Base-by-base conservation (phyloP, 345 rosid genomes). In the Hirschfeldia incana region DNA sequence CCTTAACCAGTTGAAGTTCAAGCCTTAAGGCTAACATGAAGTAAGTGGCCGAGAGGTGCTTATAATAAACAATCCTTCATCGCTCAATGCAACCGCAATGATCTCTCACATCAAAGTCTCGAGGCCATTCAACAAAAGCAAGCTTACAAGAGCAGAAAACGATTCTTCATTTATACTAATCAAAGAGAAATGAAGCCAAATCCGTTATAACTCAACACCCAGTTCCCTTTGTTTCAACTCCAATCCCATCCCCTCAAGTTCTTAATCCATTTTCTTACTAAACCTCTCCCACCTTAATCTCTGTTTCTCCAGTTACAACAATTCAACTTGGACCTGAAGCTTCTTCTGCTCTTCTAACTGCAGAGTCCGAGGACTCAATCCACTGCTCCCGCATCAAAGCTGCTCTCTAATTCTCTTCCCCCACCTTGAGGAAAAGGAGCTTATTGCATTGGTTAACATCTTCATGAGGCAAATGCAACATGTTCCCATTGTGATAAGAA, bases 291-390 rank as follows among this genome's bases (percentile, higher is more conserved):
- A 94, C 77, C 90, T 89, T 80, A 91, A 89, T 59, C 85, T 79
- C 60, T 92, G 94, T 72, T 89, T 92, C 86, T 92, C 97, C 85
- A 94, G 72, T 79, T 94, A 97, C 84, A 94, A 62, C 88, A 87
- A 77, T 65, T 91, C 95, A 60, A 78, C 81, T 77, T 92, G 89
- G 77, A 94, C 86, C 78, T 89, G 90, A 59, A 92, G 75, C 21
- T 21, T 21, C 81, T 88, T 92, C 83, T 86, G 93, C 80, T 94
- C 97, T 80, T 94, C 95, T 62, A 90, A 80, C 79, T 88, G 97
- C 60, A 92, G 83, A 17, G 86, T 76, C 70, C 85, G 88, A 39
- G 92, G 92, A 88, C 76, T 91, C 91, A 13, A 85, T 78, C 91
- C 86, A 84, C 81, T 88, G 90, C 84, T 88, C 91, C 87, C 85